A percentile compares a stretch with the other conserved stretches of the same genome.
phyloP scores from a whole-genome alignment of 2,329 filamentous ascomycete genomes.

The Aspergillus alliaceus region DNA sequence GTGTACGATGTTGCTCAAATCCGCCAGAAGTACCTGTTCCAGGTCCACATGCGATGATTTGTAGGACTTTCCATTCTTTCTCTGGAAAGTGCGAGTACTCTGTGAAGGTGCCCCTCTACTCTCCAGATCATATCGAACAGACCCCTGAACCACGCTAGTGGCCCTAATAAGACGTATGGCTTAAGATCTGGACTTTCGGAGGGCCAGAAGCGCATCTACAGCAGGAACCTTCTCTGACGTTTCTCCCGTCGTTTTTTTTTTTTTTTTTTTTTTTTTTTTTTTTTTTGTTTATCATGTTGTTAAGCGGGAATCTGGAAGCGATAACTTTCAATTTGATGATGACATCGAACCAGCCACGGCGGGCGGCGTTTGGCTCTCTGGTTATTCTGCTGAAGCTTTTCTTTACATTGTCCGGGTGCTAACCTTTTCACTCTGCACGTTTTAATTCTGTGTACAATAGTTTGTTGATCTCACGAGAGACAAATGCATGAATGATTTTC shows the following conservation, averaged over 20 bases:
- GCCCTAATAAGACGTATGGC: too few species aligned
- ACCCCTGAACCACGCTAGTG: too few species aligned
- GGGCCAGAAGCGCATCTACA: too few species aligned
- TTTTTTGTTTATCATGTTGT: background rate
- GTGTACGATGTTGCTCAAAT: slow-evolving; percentile 52
- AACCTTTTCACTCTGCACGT: background rate
- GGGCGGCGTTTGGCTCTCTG: background rate
- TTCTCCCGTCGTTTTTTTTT: too few species aligned
- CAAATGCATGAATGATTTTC: too few species aligned
- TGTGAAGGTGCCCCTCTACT: too few species aligned
- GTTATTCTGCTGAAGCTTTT: background rate
- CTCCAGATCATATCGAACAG: too few species aligned
- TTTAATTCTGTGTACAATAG: background rate
- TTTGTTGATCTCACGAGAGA: background rate
- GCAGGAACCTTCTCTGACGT: too few species aligned
- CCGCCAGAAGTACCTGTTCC: slow-evolving; percentile 45
- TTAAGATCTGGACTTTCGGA: too few species aligned
- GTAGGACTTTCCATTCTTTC: background rate
- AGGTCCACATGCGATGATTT: slow-evolving; percentile 40
- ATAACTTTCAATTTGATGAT: background rate
- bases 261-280: background rate
- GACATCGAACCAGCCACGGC: background rate
- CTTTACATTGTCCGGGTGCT: background rate
- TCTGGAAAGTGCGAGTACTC: too few species aligned
- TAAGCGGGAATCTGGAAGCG: background rate